phyloP scores from a whole-genome alignment of 192 early-diverging fungal species.

The Coemansia sp. region DNA sequence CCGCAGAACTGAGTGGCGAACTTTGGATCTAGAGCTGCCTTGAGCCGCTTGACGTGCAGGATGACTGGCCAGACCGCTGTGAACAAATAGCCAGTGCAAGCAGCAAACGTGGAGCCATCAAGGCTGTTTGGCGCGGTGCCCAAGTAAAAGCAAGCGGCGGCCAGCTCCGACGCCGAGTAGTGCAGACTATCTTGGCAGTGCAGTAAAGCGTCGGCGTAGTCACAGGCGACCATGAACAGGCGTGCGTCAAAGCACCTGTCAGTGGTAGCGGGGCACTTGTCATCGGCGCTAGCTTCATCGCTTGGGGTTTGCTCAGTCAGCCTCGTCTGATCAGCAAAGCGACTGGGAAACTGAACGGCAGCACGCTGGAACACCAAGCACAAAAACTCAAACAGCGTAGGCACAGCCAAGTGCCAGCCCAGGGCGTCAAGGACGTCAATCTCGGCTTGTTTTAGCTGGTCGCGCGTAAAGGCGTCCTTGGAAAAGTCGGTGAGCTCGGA shows the following conservation, averaged over 20 bases:
- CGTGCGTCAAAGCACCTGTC: slow-evolving; percentile 34
- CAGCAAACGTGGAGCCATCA: slow-evolving; percentile 30
- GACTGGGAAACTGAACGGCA: slow-evolving; percentile 30
- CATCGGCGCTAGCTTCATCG: not conserved
- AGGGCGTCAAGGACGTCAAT: slow-evolving; percentile 50
- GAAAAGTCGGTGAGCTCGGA: slow-evolving; percentile 53
- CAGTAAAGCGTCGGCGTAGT: slow-evolving; percentile 47
- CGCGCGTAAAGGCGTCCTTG: slow-evolving; percentile 51
- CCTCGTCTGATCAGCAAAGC: slow-evolving; percentile 29
- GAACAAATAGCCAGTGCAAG: slow-evolving; percentile 45
- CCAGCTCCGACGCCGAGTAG: slow-evolving; percentile 41
- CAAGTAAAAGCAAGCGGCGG: slow-evolving; percentile 57
- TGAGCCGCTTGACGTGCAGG: slow-evolving; percentile 32
- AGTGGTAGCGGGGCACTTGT: slow-evolving; percentile 25
- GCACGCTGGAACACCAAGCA: slow-evolving; percentile 53
- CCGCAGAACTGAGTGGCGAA: slow-evolving; percentile 22
- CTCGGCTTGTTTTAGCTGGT: slow-evolving; percentile 55
- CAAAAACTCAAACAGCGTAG: slow-evolving; percentile 54
- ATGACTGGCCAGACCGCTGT: slow-evolving; percentile 30
- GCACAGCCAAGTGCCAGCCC: slow-evolving; percentile 51
- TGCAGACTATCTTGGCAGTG: slow-evolving; percentile 40
- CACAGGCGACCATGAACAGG: slow-evolving; percentile 44
- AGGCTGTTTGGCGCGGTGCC: slow-evolving; percentile 30
- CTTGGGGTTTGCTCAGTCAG: not conserved
- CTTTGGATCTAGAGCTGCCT: slow-evolving; percentile 13